These are phyloP conservation scores for Capronia epimyces DNA, from an alignment of 2,329 filamentous ascomycete genomes.

Conservation along the genomic window DNA sequence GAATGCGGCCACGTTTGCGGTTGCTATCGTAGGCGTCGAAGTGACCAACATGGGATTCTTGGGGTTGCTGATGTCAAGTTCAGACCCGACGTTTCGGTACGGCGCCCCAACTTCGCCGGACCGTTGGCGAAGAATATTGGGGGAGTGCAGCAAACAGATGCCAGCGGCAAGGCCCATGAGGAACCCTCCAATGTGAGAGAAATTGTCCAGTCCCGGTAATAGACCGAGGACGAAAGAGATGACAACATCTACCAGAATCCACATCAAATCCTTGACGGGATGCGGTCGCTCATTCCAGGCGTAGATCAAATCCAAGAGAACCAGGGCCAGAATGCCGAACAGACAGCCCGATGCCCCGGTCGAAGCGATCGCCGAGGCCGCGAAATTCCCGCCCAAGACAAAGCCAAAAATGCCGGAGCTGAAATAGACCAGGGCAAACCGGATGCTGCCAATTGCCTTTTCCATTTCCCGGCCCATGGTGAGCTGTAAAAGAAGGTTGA, in stretches of 20 bases:
- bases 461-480: slow-evolving; percentile 92
- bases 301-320: slow-evolving; percentile 83
- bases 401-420: slow-evolving; percentile 92
- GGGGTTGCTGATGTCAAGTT: slow-evolving; percentile 17
- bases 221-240: slow-evolving; percentile 91
- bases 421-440: slow-evolving; percentile 86
- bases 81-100: slow-evolving; percentile 25
- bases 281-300: slow-evolving; percentile 75
- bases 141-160: slow-evolving; percentile 81
- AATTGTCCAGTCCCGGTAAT: slow-evolving; percentile 90
- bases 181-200: slow-evolving; percentile 94
- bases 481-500: slow-evolving; percentile 88
- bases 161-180: slow-evolving; percentile 85
- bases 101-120: slow-evolving; percentile 52
- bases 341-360: slow-evolving; percentile 84
- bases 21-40: slow-evolving; percentile 45
- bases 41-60: slow-evolving; percentile 15
- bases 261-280: slow-evolving; percentile 78
- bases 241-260: slow-evolving; percentile 75
- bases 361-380: slow-evolving; percentile 71
- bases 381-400: slow-evolving; percentile 90
- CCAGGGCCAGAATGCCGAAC: slow-evolving; percentile 86
- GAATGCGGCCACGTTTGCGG: slow-evolving; percentile 46
- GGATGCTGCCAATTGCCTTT: slow-evolving; percentile 75
- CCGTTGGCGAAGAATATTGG: slow-evolving; percentile 68